phyloP scores from a whole-genome alignment of 352 stramenopile species.

The Globisporangium echinulatum region DNA sequence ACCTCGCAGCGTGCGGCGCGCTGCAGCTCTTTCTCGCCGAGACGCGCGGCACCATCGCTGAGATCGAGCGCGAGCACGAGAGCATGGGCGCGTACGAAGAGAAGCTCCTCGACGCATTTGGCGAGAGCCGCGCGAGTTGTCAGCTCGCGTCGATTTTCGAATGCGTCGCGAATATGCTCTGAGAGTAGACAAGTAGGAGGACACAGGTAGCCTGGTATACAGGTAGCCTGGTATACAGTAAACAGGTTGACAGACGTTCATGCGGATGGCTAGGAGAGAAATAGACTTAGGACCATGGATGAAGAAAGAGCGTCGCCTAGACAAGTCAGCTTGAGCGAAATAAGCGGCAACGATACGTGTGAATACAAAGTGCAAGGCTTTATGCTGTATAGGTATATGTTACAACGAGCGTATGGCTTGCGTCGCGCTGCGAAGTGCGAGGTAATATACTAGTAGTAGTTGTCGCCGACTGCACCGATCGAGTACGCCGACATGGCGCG shows the following conservation, averaged over 20 bases:
- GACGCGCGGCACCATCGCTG: conserved; percentile 20
- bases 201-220: too few species aligned
- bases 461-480: conserved; percentile 30
- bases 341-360: background rate
- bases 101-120: conserved; percentile 56
- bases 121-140: conserved; percentile 61
- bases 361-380: background rate
- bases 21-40: conserved; percentile 48
- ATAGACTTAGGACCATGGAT: too few species aligned
- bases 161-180: conserved; percentile 11
- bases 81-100: conserved; percentile 50
- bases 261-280: too few species aligned
- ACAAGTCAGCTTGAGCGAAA: background rate
- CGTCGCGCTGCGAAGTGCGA: too few species aligned
- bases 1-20: conserved; percentile 34
- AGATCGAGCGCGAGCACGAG: conserved; percentile 63
- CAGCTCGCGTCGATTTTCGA: conserved; percentile 46
- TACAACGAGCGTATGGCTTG: background rate
- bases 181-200: too few species aligned
- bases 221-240: too few species aligned
- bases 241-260: too few species aligned
- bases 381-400: too few species aligned
- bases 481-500: conserved; percentile 56
- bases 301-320: too few species aligned
- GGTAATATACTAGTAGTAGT: conserved; percentile 20